Base-by-base conservation (phyloP, 1,284 basidiomycete species). In the Tilletia caries region DNA sequence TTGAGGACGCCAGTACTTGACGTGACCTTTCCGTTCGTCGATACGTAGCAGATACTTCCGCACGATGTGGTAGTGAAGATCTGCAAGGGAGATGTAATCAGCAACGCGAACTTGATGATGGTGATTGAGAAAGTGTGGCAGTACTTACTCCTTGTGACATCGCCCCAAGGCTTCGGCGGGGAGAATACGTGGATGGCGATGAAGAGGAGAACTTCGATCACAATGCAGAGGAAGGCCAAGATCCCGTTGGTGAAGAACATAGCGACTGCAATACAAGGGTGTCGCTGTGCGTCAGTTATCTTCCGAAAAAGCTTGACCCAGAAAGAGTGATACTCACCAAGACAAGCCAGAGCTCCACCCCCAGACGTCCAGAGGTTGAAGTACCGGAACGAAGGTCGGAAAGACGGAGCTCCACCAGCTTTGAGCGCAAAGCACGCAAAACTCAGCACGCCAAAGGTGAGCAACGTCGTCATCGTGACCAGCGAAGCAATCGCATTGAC, bases 1-100 rank as follows among this genome's bases (percentile, higher is more conserved):
- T 70, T 82, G 81, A 3, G 81, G 81, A 2, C 81, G 76, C 81
- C 81, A 82, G 70, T 82, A 80, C 75, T 81, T 82, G 71, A 82
- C 80, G 71, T 81, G 79, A 2, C 79, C 80, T 60, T 82, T 82
- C 41, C 81, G 74, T 66, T 82, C 81, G 68, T 82, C 81, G 44
- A 82, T 74, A 32, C 80, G 76, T 23, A 82, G 73, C 10, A 82
- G 75, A 62, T 82, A 81, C 73, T 82, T 82, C 72, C 81, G 75
- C 29, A 81, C 79, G 70, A 82, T 80, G 70, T 82, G 77, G 69
- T 82, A 82, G 46, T 79, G 77, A 33, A 82, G 72, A 73, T 82
- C 48, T 50, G 48, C 6, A 8, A 25, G 23, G 20, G 13, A 50
- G 41, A n/a, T 25, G 6, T 50, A 6, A 50, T 20, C 48, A 50